phyloP scores from a whole-genome alignment of 495 filamentous ascomycete species.

The Bathelium albidoporum region DNA sequence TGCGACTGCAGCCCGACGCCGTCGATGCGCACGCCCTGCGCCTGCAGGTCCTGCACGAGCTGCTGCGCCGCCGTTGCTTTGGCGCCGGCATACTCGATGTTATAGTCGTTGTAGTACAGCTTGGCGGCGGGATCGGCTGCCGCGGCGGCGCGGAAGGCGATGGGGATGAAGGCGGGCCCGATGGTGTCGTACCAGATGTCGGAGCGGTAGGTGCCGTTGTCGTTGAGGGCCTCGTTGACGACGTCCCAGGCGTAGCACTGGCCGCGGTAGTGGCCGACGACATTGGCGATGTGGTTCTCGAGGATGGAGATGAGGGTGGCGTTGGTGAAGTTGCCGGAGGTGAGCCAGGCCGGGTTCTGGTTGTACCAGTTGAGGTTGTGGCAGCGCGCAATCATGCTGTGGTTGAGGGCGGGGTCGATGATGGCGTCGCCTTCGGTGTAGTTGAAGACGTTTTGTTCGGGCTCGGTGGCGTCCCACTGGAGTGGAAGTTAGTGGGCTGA shows the following conservation, averaged over 20 bases:
- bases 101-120: conserved; percentile 65
- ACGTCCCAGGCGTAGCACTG: conserved; percentile 32
- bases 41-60: conserved; percentile 39
- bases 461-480: conserved; percentile 36
- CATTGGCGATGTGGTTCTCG: conserved; percentile 26
- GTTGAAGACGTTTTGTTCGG: conserved; percentile 29
- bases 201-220: conserved; percentile 22
- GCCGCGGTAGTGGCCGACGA: conserved; percentile 23
- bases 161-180: conserved; percentile 24
- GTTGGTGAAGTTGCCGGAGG: conserved; percentile 18
- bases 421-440: conserved; percentile 25
- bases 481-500: too few species aligned
- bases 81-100: conserved; percentile 44
- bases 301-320: conserved; percentile 21
- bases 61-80: conserved; percentile 39
- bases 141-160: conserved; percentile 26
- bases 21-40: conserved; percentile 44
- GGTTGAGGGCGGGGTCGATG: conserved; percentile 16
- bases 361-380: conserved; percentile 31
- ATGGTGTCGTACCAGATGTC: conserved; percentile 24
- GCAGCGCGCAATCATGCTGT: conserved; percentile 26
- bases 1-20: conserved; percentile 52
- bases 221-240: conserved; percentile 30
- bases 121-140: conserved; percentile 38
- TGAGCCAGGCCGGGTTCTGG: conserved; percentile 30